These are phyloP conservation scores for Sophora flavescens DNA, from an alignment of 306 rosid species.

Conservation along the genomic window DNA sequence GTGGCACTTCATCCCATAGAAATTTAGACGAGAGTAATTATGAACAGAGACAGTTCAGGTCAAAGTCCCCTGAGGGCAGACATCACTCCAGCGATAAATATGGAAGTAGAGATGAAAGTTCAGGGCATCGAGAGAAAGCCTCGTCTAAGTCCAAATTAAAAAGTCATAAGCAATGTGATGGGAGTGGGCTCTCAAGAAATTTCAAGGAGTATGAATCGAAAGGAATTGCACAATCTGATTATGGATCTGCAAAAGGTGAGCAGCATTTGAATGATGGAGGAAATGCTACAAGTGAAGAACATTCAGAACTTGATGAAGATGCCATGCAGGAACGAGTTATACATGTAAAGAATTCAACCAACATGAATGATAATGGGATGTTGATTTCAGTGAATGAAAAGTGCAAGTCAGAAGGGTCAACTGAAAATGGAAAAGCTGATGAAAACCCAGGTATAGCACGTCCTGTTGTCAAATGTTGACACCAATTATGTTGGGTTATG, in stretches of 20 bases:
- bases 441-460: slow-evolving; percentile 47
- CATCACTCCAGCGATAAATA: slow-evolving; percentile 50
- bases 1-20: slow-evolving; percentile 55
- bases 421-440: slow-evolving; percentile 47
- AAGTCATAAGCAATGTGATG: slow-evolving; percentile 53
- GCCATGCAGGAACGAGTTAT: slow-evolving; percentile 42
- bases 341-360: slow-evolving; percentile 38
- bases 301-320: slow-evolving; percentile 51
- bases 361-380: slow-evolving; percentile 47
- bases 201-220: slow-evolving; percentile 54
- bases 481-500: slow-evolving; percentile 35
- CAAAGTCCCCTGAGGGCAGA: slow-evolving; percentile 68
- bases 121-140: slow-evolving; percentile 59
- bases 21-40: slow-evolving; percentile 51
- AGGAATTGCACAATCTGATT: slow-evolving; percentile 47
- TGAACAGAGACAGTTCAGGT: slow-evolving; percentile 59
- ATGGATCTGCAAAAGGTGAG: slow-evolving; percentile 61
- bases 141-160: slow-evolving; percentile 59
- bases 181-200: slow-evolving; percentile 54
- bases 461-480: slow-evolving; percentile 26
- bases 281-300: slow-evolving; percentile 48
- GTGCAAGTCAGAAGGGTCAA: slow-evolving; percentile 41
- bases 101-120: slow-evolving; percentile 61
- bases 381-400: slow-evolving; percentile 47
- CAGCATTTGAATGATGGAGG: slow-evolving; percentile 52